phyloP scores from a whole-genome alignment of 768 basidiomycete species.

The Boletus vinaceobasis region DNA sequence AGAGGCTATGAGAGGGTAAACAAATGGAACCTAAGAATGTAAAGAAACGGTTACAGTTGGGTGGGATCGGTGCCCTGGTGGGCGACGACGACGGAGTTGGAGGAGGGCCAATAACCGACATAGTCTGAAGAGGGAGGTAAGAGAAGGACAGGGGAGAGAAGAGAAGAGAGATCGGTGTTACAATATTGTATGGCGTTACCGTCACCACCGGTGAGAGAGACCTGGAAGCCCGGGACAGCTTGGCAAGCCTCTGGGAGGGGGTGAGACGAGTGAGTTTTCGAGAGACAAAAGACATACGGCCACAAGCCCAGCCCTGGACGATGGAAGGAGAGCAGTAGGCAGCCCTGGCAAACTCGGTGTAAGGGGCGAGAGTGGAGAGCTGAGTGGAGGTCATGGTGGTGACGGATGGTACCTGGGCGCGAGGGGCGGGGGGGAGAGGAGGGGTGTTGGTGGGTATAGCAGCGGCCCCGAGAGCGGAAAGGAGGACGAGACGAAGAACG shows the following conservation, averaged over 20 bases:
- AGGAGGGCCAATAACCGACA: slow-evolving; percentile 53
- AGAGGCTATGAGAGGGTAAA: slow-evolving; percentile 32
- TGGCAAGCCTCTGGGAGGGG: slow-evolving; percentile 27
- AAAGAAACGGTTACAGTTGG: slow-evolving; percentile 39
- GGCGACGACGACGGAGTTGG: slow-evolving; percentile 53
- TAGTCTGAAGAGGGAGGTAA: slow-evolving; percentile 35
- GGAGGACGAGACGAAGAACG: neutral
- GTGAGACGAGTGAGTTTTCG: neutral
- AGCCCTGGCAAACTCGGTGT: slow-evolving; percentile 51
- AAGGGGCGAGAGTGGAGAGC: slow-evolving; percentile 42
- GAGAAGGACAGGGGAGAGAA: neutral
- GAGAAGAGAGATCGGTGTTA: slow-evolving; percentile 18
- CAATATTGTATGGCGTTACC: slow-evolving; percentile 48
- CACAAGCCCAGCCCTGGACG: slow-evolving; percentile 43
- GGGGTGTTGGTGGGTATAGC: slow-evolving; percentile 1
- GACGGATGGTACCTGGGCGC: slow-evolving; percentile 3
- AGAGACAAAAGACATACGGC: slow-evolving; percentile 27
- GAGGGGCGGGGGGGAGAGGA: neutral
- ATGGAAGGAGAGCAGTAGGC: slow-evolving; percentile 46
- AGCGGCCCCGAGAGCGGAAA: neutral
- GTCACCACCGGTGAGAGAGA: slow-evolving; percentile 46
- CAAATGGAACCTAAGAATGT: neutral
- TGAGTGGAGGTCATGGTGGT: slow-evolving; percentile 28
- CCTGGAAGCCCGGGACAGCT: slow-evolving; percentile 40
- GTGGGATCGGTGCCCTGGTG: slow-evolving; percentile 62